These are phyloP conservation scores for Margaritispora aquatica DNA, from an alignment of 495 filamentous ascomycete species.

Conservation along the genomic window DNA sequence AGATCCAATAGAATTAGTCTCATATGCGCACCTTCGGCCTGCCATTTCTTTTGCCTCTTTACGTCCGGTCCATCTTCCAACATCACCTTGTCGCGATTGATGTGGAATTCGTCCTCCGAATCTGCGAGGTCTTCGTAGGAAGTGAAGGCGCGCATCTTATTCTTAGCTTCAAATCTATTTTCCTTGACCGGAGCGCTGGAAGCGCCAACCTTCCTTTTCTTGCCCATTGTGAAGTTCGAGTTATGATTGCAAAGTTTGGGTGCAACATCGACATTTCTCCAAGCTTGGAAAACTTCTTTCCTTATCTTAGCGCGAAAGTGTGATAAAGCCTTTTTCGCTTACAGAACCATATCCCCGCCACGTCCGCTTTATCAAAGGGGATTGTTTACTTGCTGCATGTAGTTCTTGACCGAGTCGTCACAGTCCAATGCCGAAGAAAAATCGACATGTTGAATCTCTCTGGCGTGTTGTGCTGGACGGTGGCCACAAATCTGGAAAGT, in stretches of 20 bases:
- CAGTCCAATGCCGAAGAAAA: too few relatives aligned
- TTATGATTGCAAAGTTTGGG: background rate
- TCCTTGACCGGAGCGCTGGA: conserved; percentile 31
- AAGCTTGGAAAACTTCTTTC: conserved; percentile 8
- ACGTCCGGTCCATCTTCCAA: conserved; percentile 73
- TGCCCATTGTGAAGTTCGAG: conserved; percentile 54
- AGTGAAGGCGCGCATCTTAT: conserved; percentile 50
- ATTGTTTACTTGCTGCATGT: too few relatives aligned
- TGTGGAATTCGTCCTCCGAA: conserved; percentile 86
- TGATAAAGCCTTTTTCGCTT: background rate
- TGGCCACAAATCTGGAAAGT: too few relatives aligned
- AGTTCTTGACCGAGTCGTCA: too few relatives aligned
- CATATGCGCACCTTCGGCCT: conserved; percentile 47
- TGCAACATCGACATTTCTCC: too few relatives aligned
- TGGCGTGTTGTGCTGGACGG: too few relatives aligned
- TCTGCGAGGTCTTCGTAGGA: conserved; percentile 84
- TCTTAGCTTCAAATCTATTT: conserved; percentile 41
- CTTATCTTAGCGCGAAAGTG: conserved; percentile 9
- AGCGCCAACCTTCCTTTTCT: conserved; percentile 68
- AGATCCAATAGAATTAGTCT: background rate
- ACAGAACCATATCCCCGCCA: too few relatives aligned
- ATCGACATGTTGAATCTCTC: too few relatives aligned
- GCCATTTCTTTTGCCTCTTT: conserved; percentile 63
- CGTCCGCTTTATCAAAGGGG: too few relatives aligned
- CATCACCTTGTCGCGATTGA: conserved; percentile 75